phyloP scores from a whole-genome alignment of 257 asterid species.

The Euphrasia confusa region DNA sequence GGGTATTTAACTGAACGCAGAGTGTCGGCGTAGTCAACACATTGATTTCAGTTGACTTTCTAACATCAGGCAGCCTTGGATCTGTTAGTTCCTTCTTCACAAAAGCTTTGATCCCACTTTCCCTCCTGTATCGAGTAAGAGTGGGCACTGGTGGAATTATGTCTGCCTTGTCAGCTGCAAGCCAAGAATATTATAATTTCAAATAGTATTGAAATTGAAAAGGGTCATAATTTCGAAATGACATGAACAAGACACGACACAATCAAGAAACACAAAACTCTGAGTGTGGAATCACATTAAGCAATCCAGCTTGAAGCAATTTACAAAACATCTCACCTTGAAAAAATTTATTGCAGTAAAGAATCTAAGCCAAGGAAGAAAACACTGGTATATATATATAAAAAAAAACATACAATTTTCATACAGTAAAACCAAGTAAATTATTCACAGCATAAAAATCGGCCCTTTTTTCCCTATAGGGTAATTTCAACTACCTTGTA shows the following conservation, averaged over 20 bases:
- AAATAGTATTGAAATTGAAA: conserved; percentile 17
- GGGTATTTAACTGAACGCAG: conserved; percentile 85
- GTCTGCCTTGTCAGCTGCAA: conserved; percentile 91
- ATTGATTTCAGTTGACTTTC: conserved; percentile 53
- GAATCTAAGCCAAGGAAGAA: conserved; percentile 6
- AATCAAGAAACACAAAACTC: conserved; percentile 16
- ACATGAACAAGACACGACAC: conserved; percentile 16
- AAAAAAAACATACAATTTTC: too few relatives aligned
- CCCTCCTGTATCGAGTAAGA: conserved; percentile 81
- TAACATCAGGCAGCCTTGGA: conserved; percentile 64
- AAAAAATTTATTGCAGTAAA: conserved; percentile 17
- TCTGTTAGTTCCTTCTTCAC: conserved; percentile 84
- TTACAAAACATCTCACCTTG: neutral
- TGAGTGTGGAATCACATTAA: conserved; percentile 3
- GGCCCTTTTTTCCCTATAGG: neutral
- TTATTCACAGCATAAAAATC: neutral
- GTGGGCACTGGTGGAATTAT: conserved; percentile 83
- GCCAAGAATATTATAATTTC: conserved; percentile 19
- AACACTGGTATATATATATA: neutral
- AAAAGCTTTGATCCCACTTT: conserved; percentile 79
- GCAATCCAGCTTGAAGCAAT: conserved; percentile 14
- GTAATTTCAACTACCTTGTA: neutral
- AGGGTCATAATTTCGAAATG: conserved; percentile 5
- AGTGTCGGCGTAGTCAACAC: conserved; percentile 69
- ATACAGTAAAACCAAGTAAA: neutral